Conservation (phyloP, 2,329 filamentous ascomycete genomes). For the Cercospora zeina region DNA sequence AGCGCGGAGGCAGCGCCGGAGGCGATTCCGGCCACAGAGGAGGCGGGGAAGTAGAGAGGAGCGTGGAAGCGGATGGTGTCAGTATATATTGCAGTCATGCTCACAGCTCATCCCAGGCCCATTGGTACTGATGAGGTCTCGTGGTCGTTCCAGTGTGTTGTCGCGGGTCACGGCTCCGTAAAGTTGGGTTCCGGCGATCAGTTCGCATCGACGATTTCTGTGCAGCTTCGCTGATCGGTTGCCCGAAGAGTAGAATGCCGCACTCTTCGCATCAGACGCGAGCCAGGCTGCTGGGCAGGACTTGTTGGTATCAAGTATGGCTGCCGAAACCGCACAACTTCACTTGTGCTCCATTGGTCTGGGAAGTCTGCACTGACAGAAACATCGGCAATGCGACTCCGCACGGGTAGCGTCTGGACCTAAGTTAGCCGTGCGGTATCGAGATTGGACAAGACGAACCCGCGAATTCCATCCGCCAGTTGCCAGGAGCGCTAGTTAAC, state of each 20-base stretch:
- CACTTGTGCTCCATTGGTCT: background rate
- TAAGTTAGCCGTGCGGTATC: background rate
- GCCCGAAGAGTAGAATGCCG: background rate
- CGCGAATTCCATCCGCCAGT: conserved; percentile 1
- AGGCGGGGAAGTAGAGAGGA: background rate
- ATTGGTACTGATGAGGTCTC: conserved; percentile 4
- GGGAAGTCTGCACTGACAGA: background rate
- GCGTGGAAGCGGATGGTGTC: background rate
- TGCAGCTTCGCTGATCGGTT: background rate
- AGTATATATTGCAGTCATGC: conserved; percentile 1
- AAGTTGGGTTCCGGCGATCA: background rate
- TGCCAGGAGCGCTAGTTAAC: too few relatives aligned
- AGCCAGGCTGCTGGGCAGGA: background rate
- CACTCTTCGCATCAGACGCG: background rate
- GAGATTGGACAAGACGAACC: conserved; percentile 1
- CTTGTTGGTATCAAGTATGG: too few relatives aligned
- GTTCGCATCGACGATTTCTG: conserved; percentile 4
- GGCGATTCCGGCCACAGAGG: background rate
- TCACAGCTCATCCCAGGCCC: background rate
- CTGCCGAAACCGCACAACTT: background rate
- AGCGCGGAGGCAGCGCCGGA: background rate
- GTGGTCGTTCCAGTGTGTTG: conserved; percentile 4
- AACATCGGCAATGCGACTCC: background rate
- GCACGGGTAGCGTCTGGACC: too few relatives aligned
- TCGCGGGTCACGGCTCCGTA: conserved; percentile 4